Evolutionary conservation across 2,329 filamentous ascomycete genomes (phyloP), one percentile per base, ranked within the genome.

Genomic region (Zymoseptoria ardabiliae): DNA sequence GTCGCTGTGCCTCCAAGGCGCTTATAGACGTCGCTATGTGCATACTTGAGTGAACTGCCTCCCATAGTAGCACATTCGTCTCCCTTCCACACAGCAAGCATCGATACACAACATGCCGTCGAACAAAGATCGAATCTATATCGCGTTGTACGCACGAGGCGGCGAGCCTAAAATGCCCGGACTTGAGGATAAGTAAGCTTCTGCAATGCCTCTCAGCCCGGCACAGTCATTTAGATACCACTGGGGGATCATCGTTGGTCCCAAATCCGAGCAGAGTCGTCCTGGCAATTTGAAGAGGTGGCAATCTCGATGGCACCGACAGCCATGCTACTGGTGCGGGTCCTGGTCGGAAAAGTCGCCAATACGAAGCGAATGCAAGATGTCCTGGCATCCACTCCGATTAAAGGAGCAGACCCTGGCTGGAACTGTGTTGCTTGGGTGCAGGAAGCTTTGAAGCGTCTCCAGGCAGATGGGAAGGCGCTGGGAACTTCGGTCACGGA

Each of bases 351-450:
- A n/a, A n/a, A n/a, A n/a, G n/a, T n/a, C n/a, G n/a, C n/a, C n/a
- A n/a, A n/a, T n/a, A n/a, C n/a, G n/a, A n/a, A n/a, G n/a, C n/a
- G n/a, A n/a, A n/a, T n/a, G n/a, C n/a, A n/a, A n/a, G n/a, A n/a
- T n/a, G n/a, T n/a, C n/a, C n/a, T n/a, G n/a, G n/a, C n/a, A n/a
- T n/a, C n/a, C n/a, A n/a, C n/a, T n/a, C n/a, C n/a, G n/a, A n/a
- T n/a, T n/a, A n/a, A n/a, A n/a, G n/a, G n/a, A n/a, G n/a, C n/a
- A n/a, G n/a, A n/a, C n/a, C n/a, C n/a, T n/a, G n/a, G n/a, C n/a
- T n/a, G n/a, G n/a, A n/a, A n/a, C n/a, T n/a, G n/a, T n/a, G 73
- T 78, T 0, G 61, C 23, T 0, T 79, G 76, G 77, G 72, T 78
- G 3, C 70, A 73, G 58, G 76, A 79, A 63, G 76, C 75, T 3